Evolutionary conservation across 2,329 filamentous ascomycete species (phyloP).

Genomic region (Blastomyces silverae): DNA sequence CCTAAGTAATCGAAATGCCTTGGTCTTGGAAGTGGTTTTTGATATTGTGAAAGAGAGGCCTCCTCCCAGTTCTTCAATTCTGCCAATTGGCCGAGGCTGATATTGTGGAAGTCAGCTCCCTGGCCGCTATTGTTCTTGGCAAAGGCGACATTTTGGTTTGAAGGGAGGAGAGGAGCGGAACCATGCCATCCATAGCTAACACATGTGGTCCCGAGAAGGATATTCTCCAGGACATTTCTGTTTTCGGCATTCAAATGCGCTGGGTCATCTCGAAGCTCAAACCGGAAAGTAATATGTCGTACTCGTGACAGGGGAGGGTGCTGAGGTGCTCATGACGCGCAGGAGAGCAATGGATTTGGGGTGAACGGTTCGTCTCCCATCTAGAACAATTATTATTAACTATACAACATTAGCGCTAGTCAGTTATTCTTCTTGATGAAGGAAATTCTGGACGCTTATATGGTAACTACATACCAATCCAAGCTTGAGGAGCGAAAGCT

Average conservation of each 20-base stretch:
- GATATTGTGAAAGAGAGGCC: background rate
- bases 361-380: background rate
- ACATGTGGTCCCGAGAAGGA: constrained; percentile 7
- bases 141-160: constrained; percentile 17
- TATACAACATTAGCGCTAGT: background rate
- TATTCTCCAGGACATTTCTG: background rate
- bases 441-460: background rate
- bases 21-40: background rate
- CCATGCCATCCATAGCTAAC: constrained; percentile 10
- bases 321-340: background rate
- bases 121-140: constrained; percentile 25
- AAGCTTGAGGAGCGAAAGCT: background rate
- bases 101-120: constrained; percentile 15
- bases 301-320: background rate
- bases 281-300: background rate
- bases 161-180: constrained; percentile 7
- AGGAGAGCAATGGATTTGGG: background rate
- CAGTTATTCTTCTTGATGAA: background rate
- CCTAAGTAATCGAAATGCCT: background rate
- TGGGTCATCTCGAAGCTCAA: background rate
- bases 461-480: background rate
- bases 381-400: background rate
- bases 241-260: constrained; percentile 1
- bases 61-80: background rate
- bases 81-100: background rate